Percentiles rank a stretch among this genome's conserved stretches.
Conservation (phyloP, 352 stramenopile species). For the Albugo laibachii region DNA sequence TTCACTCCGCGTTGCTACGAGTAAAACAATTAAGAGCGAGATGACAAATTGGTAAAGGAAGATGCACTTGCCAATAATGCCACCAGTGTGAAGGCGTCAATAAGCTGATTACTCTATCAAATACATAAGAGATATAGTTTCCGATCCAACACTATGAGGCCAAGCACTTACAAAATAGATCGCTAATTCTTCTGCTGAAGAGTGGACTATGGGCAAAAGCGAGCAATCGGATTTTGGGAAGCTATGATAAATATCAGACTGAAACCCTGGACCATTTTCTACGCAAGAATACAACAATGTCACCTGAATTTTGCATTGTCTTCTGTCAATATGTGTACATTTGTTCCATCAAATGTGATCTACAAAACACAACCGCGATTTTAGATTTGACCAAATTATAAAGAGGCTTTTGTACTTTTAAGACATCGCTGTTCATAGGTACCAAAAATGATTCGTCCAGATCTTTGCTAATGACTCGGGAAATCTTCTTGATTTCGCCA, state of each 20-base stretch:
- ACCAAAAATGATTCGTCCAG: constrained; percentile 96
- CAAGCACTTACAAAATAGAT: constrained; percentile 79
- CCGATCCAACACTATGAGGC: not conserved
- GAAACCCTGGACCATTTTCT: not conserved
- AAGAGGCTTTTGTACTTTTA: constrained; percentile 30
- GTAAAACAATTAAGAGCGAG: not conserved
- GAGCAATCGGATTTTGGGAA: constrained; percentile 91
- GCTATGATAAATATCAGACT: constrained; percentile 8
- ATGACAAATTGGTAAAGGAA: not conserved
- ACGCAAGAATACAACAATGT: not conserved
- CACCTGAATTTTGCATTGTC: constrained; percentile 87
- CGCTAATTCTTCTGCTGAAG: constrained; percentile 91
- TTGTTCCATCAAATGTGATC: constrained; percentile 72
- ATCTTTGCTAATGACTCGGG: constrained; percentile 86
- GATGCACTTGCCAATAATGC: constrained; percentile 30
- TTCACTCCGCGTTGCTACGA: constrained; percentile 44
- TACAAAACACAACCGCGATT: constrained; percentile 8
- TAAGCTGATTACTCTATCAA: constrained; percentile 63
- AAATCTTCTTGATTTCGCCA: constrained; percentile 93
- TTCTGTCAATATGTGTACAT: constrained; percentile 84
- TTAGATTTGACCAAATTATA: not conserved
- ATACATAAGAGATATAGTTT: not conserved
- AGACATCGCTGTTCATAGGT: constrained; percentile 85
- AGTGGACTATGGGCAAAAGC: constrained; percentile 92
- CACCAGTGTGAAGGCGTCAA: constrained; percentile 66